Base-by-base conservation (phyloP, 805 yeast genomes). In the Naumovozyma baii region DNA sequence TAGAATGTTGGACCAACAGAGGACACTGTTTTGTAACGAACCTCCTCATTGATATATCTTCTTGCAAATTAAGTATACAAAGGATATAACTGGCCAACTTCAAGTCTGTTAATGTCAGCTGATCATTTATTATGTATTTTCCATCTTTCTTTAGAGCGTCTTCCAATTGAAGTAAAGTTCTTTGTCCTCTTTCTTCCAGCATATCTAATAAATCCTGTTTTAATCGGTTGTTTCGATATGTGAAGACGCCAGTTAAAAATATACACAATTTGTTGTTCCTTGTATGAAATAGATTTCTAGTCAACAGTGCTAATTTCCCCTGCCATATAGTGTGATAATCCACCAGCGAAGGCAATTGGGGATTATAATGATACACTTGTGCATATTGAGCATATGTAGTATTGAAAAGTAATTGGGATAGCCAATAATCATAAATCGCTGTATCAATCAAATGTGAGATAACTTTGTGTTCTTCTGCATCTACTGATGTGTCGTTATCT, bases 391-490 rank as follows among this genome's bases (percentile, higher is more conserved):
- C 39, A 3, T 42, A 35, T 1, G 41, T 29, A 4, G 52, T 31
- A n/a, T 57, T 55, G 30, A 48, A 53, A 3, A 66, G 29, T 2
- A 61, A 48, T 4, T 57, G 52, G 0, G 61, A 46, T 17, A 72
- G 50, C 73, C 74, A 76, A n/a, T 67, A 62, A 48, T 76, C 82
- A 44, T 70, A 69, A 3, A 77, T 46, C 16, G 65, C 62, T 8
- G 63, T 59, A 42, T 78, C 80, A 3, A 76, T 48, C 39, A 74
- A 52, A 18, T 61, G 54, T 40, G 57, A 63, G 49, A 62, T 52
- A 61, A 69, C 52, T 31, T 50, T 35, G 37, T 69, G 68, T 7
- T 59, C 51, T n/a, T n/a, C n/a, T n/a, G n/a, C n/a, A n/a, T 66
- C 46, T 12, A 57, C 39, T 32, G 65, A 59, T 18, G 67, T 52